Evolutionary conservation across 257 asterid species (phyloP), one percentile per base, ranked within the genome.

Genomic region (Capsicum chinense): DNA sequence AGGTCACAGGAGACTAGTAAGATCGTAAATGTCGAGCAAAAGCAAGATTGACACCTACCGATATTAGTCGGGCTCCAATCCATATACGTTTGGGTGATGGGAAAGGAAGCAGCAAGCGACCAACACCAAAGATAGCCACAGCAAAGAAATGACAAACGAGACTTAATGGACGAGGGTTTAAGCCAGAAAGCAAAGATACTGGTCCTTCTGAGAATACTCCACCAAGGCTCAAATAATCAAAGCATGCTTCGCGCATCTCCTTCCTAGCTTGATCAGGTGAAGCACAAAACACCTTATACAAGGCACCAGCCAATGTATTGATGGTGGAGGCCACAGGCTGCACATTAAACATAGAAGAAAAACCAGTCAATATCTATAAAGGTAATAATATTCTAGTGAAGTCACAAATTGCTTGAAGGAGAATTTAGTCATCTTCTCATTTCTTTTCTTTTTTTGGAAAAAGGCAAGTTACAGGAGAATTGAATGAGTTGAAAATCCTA

Each of bases 241-340:
- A 91, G 85, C 94, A 91, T 42, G 93, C 94, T 54, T 90, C 90
- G 13, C 94, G 90, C 94, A 91, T 91, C 83, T 91, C 94, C 70
- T 83, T 89, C 83, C 92, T 89, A 88, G 94, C 94, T 86, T 86
- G 90, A 83, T 91, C 94, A 44, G 93, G 86, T 39, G 94, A 91
- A 58, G 94, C 90, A 85, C 91, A 88, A 74, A 91, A 91, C 69
- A 91, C 93, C 84, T 91, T 89, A 83, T 91, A 89, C 16, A 91
- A 87, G 42, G 93, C 94, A 83, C 92, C 92, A 15, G 94, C 94
- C 84, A 91, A 79, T 57, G 93, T 91, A 82, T 91, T 91, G 73
- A 91, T 90, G 19, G 93, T 91, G 39, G 93, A 86, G 76, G 94
- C 92, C 86, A 91, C 93, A 3, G 94, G 94, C 94, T 91, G 86